Percentiles rank a stretch among this genome's conserved stretches.
These are phyloP conservation scores for Wallacemonas sp. DNA, from an alignment of 208 protist species.

Conservation along the genomic window DNA sequence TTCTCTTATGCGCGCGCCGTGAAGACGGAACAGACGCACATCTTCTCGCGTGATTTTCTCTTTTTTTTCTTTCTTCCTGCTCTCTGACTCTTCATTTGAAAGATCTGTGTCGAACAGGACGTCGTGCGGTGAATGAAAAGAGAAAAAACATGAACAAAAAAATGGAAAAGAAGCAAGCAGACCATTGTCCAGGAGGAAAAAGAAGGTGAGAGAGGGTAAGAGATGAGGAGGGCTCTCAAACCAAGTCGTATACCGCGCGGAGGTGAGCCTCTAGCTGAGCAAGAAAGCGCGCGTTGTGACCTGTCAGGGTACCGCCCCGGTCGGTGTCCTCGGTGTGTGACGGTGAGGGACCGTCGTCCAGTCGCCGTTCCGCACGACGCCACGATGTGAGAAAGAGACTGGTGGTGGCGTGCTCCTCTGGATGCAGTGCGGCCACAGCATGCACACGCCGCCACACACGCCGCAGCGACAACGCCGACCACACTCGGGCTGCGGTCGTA, in stretches of 20 bases:
- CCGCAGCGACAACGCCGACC: slow-evolving; percentile 41
- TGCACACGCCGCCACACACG: slow-evolving; percentile 53
- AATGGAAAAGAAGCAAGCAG: slow-evolving; percentile 17
- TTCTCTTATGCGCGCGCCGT: too few relatives aligned
- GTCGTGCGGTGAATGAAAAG: not conserved
- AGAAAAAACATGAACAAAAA: slow-evolving; percentile 11
- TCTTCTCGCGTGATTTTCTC: too few relatives aligned
- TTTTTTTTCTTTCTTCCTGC: too few relatives aligned
- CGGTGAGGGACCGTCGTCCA: not conserved
- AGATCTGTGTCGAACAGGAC: too few relatives aligned
- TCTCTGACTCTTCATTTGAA: too few relatives aligned
- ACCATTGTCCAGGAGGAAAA: not conserved
- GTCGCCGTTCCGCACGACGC: not conserved
- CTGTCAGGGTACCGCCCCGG: not conserved
- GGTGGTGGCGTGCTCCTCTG: slow-evolving; percentile 39
- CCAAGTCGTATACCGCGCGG: not conserved
- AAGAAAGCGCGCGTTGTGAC: not conserved
- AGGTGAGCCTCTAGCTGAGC: not conserved
- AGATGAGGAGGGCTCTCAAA: slow-evolving; percentile 2
- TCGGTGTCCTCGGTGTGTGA: too few relatives aligned
- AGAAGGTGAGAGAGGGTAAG: not conserved
- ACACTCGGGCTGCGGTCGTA: too few relatives aligned
- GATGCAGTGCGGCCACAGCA: slow-evolving; percentile 48
- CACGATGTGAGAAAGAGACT: slow-evolving; percentile 30
- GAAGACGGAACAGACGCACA: too few relatives aligned